These are phyloP conservation scores for Lunasporangiospora selenospora DNA, from an alignment of 192 early-diverging fungal genomes.

Conservation along the genomic window DNA sequence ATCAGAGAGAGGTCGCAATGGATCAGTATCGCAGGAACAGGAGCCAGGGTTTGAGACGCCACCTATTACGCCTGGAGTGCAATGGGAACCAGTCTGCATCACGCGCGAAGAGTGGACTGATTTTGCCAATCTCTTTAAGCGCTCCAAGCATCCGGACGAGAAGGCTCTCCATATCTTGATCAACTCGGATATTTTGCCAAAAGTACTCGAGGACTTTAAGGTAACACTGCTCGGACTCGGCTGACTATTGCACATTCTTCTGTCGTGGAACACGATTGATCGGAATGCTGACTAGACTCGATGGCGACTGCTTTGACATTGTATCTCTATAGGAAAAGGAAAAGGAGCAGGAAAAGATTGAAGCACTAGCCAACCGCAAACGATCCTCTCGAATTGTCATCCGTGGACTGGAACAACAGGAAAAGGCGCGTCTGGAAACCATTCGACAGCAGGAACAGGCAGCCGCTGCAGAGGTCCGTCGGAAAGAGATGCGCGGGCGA, in stretches of 20 bases:
- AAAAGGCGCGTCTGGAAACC: constrained; percentile 44
- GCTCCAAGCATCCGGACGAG: constrained; percentile 59
- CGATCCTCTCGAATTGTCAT: constrained; percentile 68
- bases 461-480: constrained; percentile 19
- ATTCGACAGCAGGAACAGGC: constrained; percentile 23
- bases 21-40: too few species aligned
- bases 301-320: too few species aligned
- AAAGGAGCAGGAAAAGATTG: constrained; percentile 57
- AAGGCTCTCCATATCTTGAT: constrained; percentile 62
- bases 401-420: constrained; percentile 62
- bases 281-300: too few species aligned
- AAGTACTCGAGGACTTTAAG: constrained; percentile 60
- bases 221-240: too few species aligned
- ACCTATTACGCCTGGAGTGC: constrained; percentile 51
- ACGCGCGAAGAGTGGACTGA: constrained; percentile 67
- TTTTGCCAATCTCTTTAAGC: constrained; percentile 66
- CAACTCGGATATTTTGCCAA: constrained; percentile 61
- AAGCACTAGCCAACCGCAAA: constrained; percentile 66
- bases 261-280: too few species aligned
- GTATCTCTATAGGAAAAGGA: constrained; percentile 54
- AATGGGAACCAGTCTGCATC: constrained; percentile 61
- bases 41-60: constrained; percentile 43
- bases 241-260: too few species aligned
- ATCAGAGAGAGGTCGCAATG: constrained; percentile 21
- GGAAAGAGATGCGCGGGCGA: constrained; percentile 30